A percentile compares a stretch with the other conserved stretches of the same genome.
phyloP scores from a whole-genome alignment of 345 rosid genomes.

The Populus tremula region DNA sequence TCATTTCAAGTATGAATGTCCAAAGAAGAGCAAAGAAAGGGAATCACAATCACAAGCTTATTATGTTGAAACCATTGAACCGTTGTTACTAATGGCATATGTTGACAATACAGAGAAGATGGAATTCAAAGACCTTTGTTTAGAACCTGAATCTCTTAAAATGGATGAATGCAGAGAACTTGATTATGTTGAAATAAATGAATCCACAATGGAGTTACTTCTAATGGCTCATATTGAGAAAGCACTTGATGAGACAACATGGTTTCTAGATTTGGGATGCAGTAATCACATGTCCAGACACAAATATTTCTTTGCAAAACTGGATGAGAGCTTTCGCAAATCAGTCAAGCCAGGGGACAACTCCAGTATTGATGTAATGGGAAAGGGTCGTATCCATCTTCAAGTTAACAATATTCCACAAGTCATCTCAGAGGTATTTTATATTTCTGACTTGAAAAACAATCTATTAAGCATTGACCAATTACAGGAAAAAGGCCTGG shows the following conservation, averaged over 20 bases:
- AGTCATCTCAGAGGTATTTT: neutral
- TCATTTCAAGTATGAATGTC: conserved; percentile 1
- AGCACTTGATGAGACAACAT: neutral
- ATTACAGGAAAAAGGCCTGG: neutral
- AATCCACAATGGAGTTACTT: too few species aligned
- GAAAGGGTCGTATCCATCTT: neutral
- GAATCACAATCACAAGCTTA: too few species aligned
- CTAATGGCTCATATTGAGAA: too few species aligned
- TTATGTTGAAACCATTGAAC: too few species aligned
- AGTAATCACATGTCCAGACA: conserved; percentile 7
- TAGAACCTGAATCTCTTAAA: too few species aligned
- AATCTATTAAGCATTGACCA: neutral
- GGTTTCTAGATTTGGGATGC: conserved; percentile 13
- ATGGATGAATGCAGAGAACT: neutral
- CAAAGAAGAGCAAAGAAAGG: neutral
- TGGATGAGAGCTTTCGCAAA: neutral
- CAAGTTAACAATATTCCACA: neutral
- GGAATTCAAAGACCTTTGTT: too few species aligned
- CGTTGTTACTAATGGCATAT: too few species aligned
- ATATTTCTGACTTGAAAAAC: neutral
- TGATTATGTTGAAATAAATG: too few species aligned
- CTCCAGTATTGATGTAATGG: neutral
- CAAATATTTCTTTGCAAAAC: neutral
- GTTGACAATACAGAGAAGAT: too few species aligned
- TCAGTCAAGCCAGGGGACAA: conserved; percentile 4